Evolutionary conservation across 2,329 filamentous ascomycete species (phyloP), one percentile per base, ranked within the genome.

Genomic region (Fusarium sp.): DNA sequence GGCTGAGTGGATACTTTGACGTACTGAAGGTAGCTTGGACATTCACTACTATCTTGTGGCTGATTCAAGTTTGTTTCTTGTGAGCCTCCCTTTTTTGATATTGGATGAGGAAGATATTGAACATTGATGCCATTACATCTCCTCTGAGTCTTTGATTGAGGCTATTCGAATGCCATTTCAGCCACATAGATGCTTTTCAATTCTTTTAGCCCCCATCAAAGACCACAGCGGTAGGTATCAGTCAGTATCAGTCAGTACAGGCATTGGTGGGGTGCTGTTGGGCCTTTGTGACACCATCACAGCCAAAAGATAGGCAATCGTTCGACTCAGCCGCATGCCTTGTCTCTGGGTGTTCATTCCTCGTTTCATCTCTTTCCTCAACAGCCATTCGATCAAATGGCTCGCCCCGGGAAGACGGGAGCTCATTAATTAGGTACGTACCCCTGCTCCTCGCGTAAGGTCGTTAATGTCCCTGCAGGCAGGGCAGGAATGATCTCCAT

Each of bases 211-310:
- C 38, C 62, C 24, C 47, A n/a, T 31, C 45, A 31, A 48, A n/a
- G 20, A 49, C 22, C 28, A n/a, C 8, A 31, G 14, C 28, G 44
- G 49, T 24, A 22, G 41, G 22, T 49, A 38, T 51, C 41, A 49
- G 52, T 35, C 44, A 33, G 39, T 64, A 48, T 35, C 33, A 59
- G 18, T 36, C n/a, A 49, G 42, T 65, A 22, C 52, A 31, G 45
- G 48, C 41, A 49, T 56, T 65, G 67, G 74, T 78, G 74, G 75
- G 70, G 66, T 75, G 68, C 72, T 78, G 63, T 66, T 69, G 57
- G 67, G 62, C 63, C 48, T 66, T 54, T 38, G 75, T 76, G 72
- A 77, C 75, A 77, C 74, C 75, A 77, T 73, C 73, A 47, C 39
- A 52, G 59, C 38, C 58, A 55, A 39, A 38, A 66, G 62, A 49